Evolutionary conservation across 2,329 filamentous ascomycete genomes (phyloP), one percentile per base, ranked within the genome.

Genomic region (Phyllosticta capitalensis): DNA sequence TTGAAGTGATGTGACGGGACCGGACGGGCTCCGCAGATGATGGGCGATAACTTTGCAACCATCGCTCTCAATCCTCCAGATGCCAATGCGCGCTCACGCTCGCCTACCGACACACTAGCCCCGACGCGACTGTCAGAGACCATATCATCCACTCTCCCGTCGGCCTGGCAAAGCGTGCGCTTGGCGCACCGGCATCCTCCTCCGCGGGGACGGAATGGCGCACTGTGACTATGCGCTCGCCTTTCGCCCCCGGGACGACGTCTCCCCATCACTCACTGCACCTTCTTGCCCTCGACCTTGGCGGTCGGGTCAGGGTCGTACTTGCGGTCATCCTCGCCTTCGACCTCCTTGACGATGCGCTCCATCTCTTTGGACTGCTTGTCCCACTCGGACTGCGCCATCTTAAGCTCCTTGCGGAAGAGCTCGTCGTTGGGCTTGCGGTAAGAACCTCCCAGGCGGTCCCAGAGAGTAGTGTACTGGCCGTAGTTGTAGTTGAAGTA

Each of bases 391-490:
- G 80, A 81, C 67, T 88, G 77, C 64, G 83, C 88, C 88, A 94
- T 92, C 80, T 95, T 96, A 67, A 83, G 84, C 72, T 94, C 88
- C 71, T 86, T 87, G 67, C 85, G 77, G 78, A 96, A 96, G 65
- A 96, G 82, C 75, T 91, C 90, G 60, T 86, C 82, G 66, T 94
- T 92, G 5, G 92, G 92, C 78, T 87, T 84, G 67, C 89, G 82
- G 78, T 96, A 96, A 70, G 88, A 95, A 61, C 88, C 88, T 58
- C 90, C 89, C 20, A 96, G 75, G 57, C 92, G 86, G 73, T 96
- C 92, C 88, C 92, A 96, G 20, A 94, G 78, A 0, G 91, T 96
- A 17, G 90, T 94, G 77, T 92, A 96, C 73, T 96, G 92, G 61
- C 92, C 92, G 69, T 95, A 96, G 77, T 96, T 96, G 80, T 89